Evolutionary conservation across 2,329 filamentous ascomycete genomes (phyloP).

Genomic region (Fusarium sp.): DNA sequence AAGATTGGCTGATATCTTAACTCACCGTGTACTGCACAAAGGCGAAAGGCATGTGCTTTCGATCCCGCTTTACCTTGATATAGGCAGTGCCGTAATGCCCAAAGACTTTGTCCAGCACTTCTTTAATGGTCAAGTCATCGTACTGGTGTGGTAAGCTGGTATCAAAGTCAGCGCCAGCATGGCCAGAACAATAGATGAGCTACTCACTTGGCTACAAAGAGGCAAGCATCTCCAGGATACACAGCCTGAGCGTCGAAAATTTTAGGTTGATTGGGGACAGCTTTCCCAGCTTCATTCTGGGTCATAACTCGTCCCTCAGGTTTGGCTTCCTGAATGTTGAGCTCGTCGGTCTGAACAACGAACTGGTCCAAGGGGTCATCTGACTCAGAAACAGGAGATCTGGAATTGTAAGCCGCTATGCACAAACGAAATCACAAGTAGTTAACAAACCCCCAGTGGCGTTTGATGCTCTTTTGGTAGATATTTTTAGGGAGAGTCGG

Average conservation of each 20-base stretch:
- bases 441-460: slow-evolving; percentile 6
- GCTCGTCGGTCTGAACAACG: not conserved
- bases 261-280: not conserved
- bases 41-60: slow-evolving; percentile 70
- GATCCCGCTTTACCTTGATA: slow-evolving; percentile 73
- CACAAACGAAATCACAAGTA: not conserved
- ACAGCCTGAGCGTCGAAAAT: slow-evolving; percentile 63
- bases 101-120: slow-evolving; percentile 67
- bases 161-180: slow-evolving; percentile 1
- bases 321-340: not conserved
- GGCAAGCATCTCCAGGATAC: slow-evolving; percentile 68
- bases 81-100: slow-evolving; percentile 68
- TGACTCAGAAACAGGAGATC: not conserved
- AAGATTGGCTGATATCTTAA: slow-evolving; percentile 4
- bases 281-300: not conserved
- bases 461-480: not conserved
- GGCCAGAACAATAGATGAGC: not conserved
- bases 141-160: slow-evolving; percentile 64
- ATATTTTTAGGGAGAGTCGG: not conserved
- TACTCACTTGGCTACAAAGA: slow-evolving; percentile 76
- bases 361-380: not conserved
- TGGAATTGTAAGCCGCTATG: slow-evolving; percentile 8
- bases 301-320: not conserved
- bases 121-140: slow-evolving; percentile 65
- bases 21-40: slow-evolving; percentile 74